phyloP scores from a whole-genome alignment of 2,329 filamentous ascomycete species.

The Aureobasidium sp. region DNA sequence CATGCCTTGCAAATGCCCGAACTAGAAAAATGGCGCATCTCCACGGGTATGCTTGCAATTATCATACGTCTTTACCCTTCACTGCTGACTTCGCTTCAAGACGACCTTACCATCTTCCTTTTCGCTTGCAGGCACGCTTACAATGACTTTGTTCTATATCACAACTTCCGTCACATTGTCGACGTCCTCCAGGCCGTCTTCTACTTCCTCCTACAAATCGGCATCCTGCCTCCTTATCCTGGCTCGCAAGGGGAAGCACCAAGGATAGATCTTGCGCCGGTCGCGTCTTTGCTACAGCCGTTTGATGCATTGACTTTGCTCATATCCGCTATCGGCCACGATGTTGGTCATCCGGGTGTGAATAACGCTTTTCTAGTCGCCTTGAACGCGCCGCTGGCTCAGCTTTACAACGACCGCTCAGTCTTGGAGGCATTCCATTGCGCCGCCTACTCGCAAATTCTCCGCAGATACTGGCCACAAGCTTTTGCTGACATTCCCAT shows the following conservation, averaged over 20 bases:
- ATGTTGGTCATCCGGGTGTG: constrained; percentile 94
- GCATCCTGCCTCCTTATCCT: constrained; percentile 63
- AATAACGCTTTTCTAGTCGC: constrained; percentile 95
- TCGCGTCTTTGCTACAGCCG: constrained; percentile 70
- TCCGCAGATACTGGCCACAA: constrained; percentile 83
- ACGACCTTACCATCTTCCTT: constrained; percentile 76
- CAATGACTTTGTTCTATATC: constrained; percentile 92
- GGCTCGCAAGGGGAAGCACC: constrained; percentile 18
- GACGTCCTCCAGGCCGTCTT: constrained; percentile 92
- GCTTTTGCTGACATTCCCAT: constrained; percentile 73
- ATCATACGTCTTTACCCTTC: constrained; percentile 16
- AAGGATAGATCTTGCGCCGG: constrained; percentile 22
- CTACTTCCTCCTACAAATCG: constrained; percentile 75
- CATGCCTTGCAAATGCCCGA: constrained; percentile 79
- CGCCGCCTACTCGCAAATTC: constrained; percentile 91
- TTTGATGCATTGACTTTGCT: constrained; percentile 85
- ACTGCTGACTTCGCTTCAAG: constrained; percentile 38
- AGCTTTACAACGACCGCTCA: constrained; percentile 94
- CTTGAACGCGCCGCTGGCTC: constrained; percentile 84
- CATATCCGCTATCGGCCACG: constrained; percentile 94
- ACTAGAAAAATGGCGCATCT: constrained; percentile 71
- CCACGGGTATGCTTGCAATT: constrained; percentile 53
- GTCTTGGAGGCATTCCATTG: constrained; percentile 97
- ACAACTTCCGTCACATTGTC: constrained; percentile 96
- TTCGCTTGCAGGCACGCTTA: constrained; percentile 89